Base-by-base conservation (phyloP, 345 rosid genomes). In the Sonneratia alba region DNA sequence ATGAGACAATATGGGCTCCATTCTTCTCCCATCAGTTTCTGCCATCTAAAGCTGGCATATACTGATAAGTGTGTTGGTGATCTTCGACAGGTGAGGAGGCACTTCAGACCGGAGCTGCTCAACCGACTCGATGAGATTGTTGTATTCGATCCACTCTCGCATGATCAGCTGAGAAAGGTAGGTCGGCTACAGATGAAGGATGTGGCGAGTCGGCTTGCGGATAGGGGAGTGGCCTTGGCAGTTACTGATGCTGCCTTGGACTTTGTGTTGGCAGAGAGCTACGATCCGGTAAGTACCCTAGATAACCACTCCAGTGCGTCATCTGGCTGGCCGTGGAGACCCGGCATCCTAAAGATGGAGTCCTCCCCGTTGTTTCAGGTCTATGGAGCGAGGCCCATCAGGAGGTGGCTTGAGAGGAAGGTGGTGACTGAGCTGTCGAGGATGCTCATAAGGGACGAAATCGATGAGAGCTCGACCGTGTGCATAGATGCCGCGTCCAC, bases 341-440 rank as follows among this genome's bases (percentile, higher is more conserved):
- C 15, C 5, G 51, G 45, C 45, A 47, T 47, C 9, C 51, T 47
- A 13, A 47, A 47, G 2, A 13, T 3, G 15, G 2, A 4, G 2
- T 47, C 0, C 15, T 47, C 2, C 9, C 15, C 15, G 51, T 47
- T 47, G 14, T 47, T 38, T 59, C 51, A 92, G 97, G 96, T 91
- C 0, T 95, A 90, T 69, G 97, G 99, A 9, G 97, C 97, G 2
- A 83, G 97, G 43, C 97, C 97, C 0, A 89, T 95, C 32, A 79
- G 99, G 79, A 89, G 99, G 68, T 95, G 97, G 99, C 91, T 95
- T 0, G 97, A 95, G 85, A 92, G 72, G 81, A 92, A 79, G 82
- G 97, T 95, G 76, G 98, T 95, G 0, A 95, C 99, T 0, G 91
- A 90, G 78, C 77, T 95, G 12, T 95, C 97, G 0, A 87, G 83